Conservation (phyloP, 1,284 basidiomycete genomes). For the Peniophora sp. region DNA sequence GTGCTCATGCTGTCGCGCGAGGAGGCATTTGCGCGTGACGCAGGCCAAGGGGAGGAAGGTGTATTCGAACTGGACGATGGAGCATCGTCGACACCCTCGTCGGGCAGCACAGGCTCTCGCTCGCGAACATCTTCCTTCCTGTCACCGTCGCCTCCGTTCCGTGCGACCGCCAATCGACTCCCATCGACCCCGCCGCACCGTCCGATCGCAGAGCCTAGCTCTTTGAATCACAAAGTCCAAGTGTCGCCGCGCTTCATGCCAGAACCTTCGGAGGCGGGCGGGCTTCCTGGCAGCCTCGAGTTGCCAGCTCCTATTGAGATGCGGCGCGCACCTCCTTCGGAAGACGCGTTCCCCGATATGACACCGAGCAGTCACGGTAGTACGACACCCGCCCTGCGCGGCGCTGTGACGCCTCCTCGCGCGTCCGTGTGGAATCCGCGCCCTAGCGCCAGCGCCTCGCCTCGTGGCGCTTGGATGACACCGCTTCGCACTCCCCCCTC, state of each 20-base stretch:
- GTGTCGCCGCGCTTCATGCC: slow-evolving; percentile 26
- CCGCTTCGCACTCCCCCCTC: background rate
- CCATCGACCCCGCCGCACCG: slow-evolving; percentile 10
- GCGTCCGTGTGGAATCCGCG: background rate
- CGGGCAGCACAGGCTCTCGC: slow-evolving; percentile 7
- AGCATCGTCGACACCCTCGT: slow-evolving; percentile 12
- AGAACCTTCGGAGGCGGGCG: slow-evolving; percentile 28
- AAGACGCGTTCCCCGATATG: slow-evolving; percentile 5
- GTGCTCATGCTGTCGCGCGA: slow-evolving; percentile 82
- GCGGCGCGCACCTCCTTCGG: background rate
- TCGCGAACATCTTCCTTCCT: slow-evolving; percentile 11
- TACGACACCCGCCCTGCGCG: background rate
- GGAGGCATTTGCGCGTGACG: slow-evolving; percentile 9
- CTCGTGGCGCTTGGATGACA: too few species aligned
- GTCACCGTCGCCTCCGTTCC: slow-evolving; percentile 9
- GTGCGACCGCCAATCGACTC: slow-evolving; percentile 5
- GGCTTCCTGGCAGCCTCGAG: slow-evolving; percentile 4
- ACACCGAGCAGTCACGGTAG: background rate
- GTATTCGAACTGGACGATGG: slow-evolving; percentile 55
- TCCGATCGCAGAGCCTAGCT: slow-evolving; percentile 15
- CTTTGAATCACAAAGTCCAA: slow-evolving; percentile 23
- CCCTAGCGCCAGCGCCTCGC: too few species aligned
- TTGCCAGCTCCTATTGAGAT: too few species aligned
- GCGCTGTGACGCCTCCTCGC: background rate
- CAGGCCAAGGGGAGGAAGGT: slow-evolving; percentile 34